These are phyloP conservation scores for Peziza echinospora DNA, from an alignment of 495 filamentous ascomycete genomes.

Conservation along the genomic window DNA sequence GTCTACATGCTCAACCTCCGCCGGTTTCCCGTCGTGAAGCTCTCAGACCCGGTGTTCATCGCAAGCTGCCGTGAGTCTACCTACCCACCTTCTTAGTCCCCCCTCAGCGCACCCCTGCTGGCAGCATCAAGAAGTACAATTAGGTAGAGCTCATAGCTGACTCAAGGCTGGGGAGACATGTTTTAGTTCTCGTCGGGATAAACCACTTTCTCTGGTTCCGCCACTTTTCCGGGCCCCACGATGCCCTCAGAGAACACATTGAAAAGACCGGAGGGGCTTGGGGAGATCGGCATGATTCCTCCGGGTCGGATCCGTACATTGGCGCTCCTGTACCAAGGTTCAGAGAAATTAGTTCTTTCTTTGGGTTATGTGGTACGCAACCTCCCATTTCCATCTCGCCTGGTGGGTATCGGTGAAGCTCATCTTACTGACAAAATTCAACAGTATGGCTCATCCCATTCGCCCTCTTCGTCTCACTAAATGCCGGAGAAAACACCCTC, in stretches of 20 bases:
- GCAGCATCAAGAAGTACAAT: neutral
- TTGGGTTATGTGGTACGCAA: conserved; percentile 54
- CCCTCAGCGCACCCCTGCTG: neutral
- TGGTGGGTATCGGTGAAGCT: too few relatives aligned
- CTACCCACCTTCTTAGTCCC: neutral
- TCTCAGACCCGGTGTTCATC: conserved; percentile 75
- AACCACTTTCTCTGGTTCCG: conserved; percentile 96
- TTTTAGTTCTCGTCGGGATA: conserved; percentile 59
- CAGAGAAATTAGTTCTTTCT: conserved; percentile 87
- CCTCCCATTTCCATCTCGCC: too few relatives aligned
- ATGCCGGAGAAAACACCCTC: conserved; percentile 81
- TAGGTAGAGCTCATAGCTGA: conserved; percentile 17
- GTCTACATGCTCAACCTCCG: conserved; percentile 71
- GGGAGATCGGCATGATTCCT: neutral
- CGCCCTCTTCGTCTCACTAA: conserved; percentile 78
- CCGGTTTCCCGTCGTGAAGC: conserved; percentile 68
- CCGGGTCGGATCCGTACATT: conserved; percentile 32
- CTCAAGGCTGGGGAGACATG: too few relatives aligned
- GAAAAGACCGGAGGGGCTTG: conserved; percentile 19
- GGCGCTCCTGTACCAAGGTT: conserved; percentile 53
- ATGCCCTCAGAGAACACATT: conserved; percentile 9
- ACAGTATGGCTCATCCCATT: conserved; percentile 80
- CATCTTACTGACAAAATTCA: neutral
- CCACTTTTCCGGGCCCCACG: conserved; percentile 53
- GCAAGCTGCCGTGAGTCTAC: conserved; percentile 45